Evolutionary conservation across 768 basidiomycete species (phyloP).

Genomic region (Lactarius sp.): DNA sequence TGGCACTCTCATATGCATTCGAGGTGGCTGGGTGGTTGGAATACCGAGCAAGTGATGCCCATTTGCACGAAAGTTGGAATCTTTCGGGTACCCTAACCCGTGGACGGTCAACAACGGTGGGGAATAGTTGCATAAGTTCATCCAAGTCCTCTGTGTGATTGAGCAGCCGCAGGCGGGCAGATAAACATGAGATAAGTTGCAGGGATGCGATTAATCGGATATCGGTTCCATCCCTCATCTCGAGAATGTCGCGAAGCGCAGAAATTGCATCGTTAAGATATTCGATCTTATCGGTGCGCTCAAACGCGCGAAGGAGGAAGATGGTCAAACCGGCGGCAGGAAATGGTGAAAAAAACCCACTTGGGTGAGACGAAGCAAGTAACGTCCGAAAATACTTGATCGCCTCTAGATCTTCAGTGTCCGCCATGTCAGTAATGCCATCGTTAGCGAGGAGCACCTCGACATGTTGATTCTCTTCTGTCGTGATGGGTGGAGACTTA

Average conservation of each 20-base stretch:
- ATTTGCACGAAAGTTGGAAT: neutral
- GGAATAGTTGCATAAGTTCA: neutral
- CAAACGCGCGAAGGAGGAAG: neutral
- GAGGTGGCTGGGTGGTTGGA: neutral
- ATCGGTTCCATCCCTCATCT: neutral
- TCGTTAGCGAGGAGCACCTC: neutral
- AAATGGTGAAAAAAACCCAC: neutral
- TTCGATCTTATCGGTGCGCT: neutral
- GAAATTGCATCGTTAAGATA: neutral
- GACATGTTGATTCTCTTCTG: neutral
- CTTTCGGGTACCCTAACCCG: neutral
- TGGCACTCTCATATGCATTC: neutral
- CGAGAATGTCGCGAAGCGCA: neutral
- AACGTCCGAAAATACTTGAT: neutral
- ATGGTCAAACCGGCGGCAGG: neutral
- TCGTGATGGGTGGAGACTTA: neutral
- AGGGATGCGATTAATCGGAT: neutral
- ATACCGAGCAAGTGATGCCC: neutral
- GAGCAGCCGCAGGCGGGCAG: neutral
- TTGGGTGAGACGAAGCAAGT: neutral
- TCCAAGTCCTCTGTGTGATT: neutral
- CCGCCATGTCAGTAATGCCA: neutral
- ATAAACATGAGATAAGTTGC: neutral
- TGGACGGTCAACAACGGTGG: neutral
- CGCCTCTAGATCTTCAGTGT: neutral